Conservation (phyloP, 192 early-diverging fungal species). For the Lobosporangium transversale region DNA sequence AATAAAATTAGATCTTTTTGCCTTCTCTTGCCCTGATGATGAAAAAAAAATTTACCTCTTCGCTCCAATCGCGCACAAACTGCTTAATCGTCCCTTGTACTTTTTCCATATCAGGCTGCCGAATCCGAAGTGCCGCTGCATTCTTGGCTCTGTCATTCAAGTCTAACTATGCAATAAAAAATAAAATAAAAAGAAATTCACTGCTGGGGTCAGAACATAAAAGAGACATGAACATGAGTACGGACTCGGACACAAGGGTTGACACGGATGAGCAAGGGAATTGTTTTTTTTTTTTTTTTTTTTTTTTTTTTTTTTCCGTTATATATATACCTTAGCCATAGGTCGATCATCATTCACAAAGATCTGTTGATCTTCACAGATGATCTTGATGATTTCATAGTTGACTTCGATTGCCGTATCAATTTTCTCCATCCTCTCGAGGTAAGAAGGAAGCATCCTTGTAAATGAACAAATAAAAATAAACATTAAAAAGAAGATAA, state of each 20-base stretch:
- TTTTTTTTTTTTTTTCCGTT: neutral
- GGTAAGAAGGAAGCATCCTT: conserved; percentile 61
- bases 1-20: no score
- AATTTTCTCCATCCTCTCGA: conserved; percentile 70
- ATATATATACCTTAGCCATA: conserved; percentile 19
- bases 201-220: no score
- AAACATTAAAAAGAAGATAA: no score
- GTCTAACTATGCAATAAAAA: conserved; percentile 15
- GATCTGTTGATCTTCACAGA: conserved; percentile 55
- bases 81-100: conserved; percentile 90
- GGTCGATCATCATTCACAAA: conserved; percentile 56
- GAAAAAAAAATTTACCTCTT: conserved; percentile 76
- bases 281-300: no score
- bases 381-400: conserved; percentile 63
- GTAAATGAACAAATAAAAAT: neutral
- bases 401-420: conserved; percentile 72
- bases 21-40: no score
- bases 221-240: no score
- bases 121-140: conserved; percentile 40
- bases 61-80: conserved; percentile 95
- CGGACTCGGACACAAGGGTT: no score
- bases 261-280: no score
- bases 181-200: neutral
- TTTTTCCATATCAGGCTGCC: conserved; percentile 87
- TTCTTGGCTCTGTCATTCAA: conserved; percentile 28